Evolutionary conservation across 805 yeast species (phyloP).

Genomic region (Pichia pseudocactophila): DNA sequence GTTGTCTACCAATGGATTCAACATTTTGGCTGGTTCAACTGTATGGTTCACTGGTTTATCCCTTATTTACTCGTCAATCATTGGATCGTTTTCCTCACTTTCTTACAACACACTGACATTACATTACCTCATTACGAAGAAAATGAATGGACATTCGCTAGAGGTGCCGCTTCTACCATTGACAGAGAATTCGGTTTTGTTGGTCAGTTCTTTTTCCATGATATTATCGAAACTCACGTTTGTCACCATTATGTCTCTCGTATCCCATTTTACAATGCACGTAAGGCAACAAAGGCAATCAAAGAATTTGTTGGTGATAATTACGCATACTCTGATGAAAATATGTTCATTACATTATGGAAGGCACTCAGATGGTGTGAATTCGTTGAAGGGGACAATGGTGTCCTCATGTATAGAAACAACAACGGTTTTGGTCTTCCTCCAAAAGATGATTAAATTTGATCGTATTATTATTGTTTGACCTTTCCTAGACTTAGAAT

Average conservation of each 20-base stretch:
- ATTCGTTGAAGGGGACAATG: constrained; percentile 60
- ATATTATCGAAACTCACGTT: constrained; percentile 50
- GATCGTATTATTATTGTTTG: background rate
- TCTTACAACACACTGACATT: constrained; percentile 54
- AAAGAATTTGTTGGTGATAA: constrained; percentile 45
- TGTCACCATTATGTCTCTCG: constrained; percentile 47
- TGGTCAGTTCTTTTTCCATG: constrained; percentile 49
- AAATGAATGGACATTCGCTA: constrained; percentile 52
- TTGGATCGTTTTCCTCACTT: constrained; percentile 58
- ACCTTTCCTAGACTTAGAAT: background rate
- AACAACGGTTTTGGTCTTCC: constrained; percentile 36
- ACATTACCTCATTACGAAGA: constrained; percentile 50
- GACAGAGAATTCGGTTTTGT: constrained; percentile 54
- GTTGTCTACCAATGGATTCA: constrained; percentile 45
- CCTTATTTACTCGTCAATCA: constrained; percentile 56
- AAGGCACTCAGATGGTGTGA: constrained; percentile 54
- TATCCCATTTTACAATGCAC: constrained; percentile 47
- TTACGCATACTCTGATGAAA: constrained; percentile 41
- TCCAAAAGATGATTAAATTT: constrained; percentile 17
- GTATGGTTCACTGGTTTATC: constrained; percentile 46
- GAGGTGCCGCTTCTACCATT: constrained; percentile 60
- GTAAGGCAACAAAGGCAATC: constrained; percentile 45
- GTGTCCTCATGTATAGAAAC: constrained; percentile 61
- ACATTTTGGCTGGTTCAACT: constrained; percentile 39
- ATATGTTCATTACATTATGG: constrained; percentile 53